Evolutionary conservation across 1,284 basidiomycete genomes (phyloP).

Genomic region (Papiliotrema fonsecae): DNA sequence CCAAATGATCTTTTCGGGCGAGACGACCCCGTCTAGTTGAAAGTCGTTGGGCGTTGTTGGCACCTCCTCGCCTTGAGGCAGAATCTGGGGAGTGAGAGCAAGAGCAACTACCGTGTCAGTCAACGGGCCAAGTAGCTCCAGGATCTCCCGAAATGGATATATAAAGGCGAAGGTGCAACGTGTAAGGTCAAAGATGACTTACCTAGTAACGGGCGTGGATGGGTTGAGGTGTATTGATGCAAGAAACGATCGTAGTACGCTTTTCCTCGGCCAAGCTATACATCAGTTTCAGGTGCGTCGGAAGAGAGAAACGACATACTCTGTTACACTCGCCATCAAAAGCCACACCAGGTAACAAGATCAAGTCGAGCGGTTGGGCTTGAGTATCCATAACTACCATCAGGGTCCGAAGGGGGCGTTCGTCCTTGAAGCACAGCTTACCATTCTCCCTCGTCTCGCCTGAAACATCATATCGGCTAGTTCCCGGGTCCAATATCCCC

Average conservation of each 20-base stretch:
- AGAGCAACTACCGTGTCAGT: constrained; percentile 46
- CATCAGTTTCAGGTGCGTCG: background rate
- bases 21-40: constrained; percentile 36
- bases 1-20: constrained; percentile 31
- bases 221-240: constrained; percentile 21
- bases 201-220: constrained; percentile 36
- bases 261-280: constrained; percentile 46
- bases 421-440: constrained; percentile 12
- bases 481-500: constrained; percentile 46
- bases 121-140: no score
- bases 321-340: constrained; percentile 43
- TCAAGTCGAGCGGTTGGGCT: constrained; percentile 30
- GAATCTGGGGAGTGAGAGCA: constrained; percentile 37
- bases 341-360: constrained; percentile 44
- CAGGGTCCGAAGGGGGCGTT: background rate
- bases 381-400: background rate
- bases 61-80: constrained; percentile 21
- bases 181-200: constrained; percentile 3
- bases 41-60: constrained; percentile 38
- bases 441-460: constrained; percentile 32
- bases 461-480: constrained; percentile 19
- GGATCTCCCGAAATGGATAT: no score
- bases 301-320: constrained; percentile 18
- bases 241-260: constrained; percentile 47
- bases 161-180: no score